Evolutionary conservation across 768 basidiomycete species (phyloP).

Genomic region (Boletus reticulatus): DNA sequence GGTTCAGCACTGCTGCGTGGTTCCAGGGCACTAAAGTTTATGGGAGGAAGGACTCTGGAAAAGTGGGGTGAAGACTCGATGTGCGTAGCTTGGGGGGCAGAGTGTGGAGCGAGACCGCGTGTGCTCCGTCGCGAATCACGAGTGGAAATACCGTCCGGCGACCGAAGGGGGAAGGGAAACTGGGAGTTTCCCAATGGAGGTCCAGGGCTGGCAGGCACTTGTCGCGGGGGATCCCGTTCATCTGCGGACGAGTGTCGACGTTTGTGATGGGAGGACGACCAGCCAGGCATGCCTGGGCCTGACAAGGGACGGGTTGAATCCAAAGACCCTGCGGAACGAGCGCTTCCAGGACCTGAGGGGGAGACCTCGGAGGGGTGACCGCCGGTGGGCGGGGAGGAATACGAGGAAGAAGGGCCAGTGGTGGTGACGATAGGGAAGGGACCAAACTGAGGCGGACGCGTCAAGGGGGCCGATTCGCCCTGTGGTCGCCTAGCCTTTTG

Average conservation of each 20-base stretch:
- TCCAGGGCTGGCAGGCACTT: constrained; percentile 8
- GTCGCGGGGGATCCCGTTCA: constrained; percentile 17
- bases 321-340: constrained; percentile 24
- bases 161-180: constrained; percentile 1
- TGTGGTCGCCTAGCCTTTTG: constrained; percentile 83
- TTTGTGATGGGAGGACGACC: constrained; percentile 15
- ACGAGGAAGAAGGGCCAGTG: constrained; percentile 25
- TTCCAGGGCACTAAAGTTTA: constrained; percentile 17
- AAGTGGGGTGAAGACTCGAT: constrained; percentile 22
- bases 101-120: constrained; percentile 10
- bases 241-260: constrained; percentile 18
- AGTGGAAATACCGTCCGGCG: constrained; percentile 5
- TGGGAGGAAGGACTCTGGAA: constrained; percentile 31
- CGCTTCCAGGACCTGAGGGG: constrained; percentile 11
- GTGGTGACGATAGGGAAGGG: constrained; percentile 51
- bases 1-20: constrained; percentile 13
- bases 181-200: constrained; percentile 2
- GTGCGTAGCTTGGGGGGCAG: constrained; percentile 6
- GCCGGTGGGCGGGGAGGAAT: constrained; percentile 7
- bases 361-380: constrained; percentile 10
- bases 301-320: constrained; percentile 43
- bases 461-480: constrained; percentile 51
- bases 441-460: constrained; percentile 60
- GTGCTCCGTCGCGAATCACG: constrained; percentile 12
- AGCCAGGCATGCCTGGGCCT: constrained; percentile 56